phyloP scores from a whole-genome alignment of 352 stramenopile species.

The Thalassiosira hispida region DNA sequence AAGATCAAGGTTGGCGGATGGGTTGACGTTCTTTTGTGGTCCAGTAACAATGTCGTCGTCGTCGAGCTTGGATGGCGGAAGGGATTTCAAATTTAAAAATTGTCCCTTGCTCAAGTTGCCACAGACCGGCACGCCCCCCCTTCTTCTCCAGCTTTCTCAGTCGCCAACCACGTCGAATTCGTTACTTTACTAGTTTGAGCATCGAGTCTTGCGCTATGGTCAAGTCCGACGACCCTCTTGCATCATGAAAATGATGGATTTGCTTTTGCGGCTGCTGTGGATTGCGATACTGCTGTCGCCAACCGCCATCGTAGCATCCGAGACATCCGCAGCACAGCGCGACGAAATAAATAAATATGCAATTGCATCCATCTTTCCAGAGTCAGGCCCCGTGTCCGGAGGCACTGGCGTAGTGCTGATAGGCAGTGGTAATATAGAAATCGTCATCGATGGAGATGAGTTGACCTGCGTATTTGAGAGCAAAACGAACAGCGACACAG shows the following conservation, averaged over 20 bases:
- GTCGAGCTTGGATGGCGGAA: too few species aligned
- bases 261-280: neutral
- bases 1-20: too few species aligned
- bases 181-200: neutral
- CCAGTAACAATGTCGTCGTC: too few species aligned
- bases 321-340: neutral
- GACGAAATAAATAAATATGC: neutral
- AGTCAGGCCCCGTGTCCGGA: conserved; percentile 17
- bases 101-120: too few species aligned
- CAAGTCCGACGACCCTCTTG: neutral
- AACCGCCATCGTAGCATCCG: neutral
- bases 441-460: neutral
- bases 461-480: conserved; percentile 35
- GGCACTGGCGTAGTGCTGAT: conserved; percentile 29
- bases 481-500: neutral
- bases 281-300: conserved; percentile 2
- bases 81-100: too few species aligned
- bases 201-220: conserved; percentile 14
- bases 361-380: conserved; percentile 34
- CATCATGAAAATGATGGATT: conserved; percentile 22
- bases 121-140: too few species aligned
- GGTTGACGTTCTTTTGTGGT: too few species aligned
- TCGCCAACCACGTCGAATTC: neutral
- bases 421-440: conserved; percentile 7
- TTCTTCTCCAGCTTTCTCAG: too few species aligned